phyloP scores from a whole-genome alignment of 1,284 basidiomycete species.

The Apiotrichum veenhuisii region DNA sequence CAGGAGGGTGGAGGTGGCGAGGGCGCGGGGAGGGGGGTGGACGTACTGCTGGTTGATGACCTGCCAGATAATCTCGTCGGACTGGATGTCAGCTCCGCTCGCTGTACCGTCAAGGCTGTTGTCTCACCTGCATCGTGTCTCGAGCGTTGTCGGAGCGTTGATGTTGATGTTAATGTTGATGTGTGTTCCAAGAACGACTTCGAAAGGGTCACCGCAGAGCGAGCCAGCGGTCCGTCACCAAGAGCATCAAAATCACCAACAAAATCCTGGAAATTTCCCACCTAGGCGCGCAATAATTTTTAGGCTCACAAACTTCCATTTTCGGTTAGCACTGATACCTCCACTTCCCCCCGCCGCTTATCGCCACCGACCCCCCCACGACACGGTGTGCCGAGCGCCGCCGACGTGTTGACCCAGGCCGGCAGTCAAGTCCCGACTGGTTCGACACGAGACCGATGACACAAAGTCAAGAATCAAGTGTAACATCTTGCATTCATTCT shows the following conservation, averaged over 20 bases:
- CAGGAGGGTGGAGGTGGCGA: neutral
- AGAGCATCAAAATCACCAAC: too few relatives aligned
- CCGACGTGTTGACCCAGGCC: neutral
- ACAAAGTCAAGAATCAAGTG: neutral
- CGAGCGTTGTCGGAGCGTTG: neutral
- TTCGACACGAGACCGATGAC: neutral
- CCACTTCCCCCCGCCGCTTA: neutral
- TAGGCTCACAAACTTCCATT: neutral
- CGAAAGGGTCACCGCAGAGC: neutral
- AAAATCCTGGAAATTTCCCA: conserved; percentile 8
- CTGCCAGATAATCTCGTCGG: conserved; percentile 94
- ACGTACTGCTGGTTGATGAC: conserved; percentile 79
- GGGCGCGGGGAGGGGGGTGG: too few relatives aligned
- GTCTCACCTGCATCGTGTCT: conserved; percentile 43
- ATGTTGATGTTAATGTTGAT: neutral
- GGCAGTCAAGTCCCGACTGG: neutral
- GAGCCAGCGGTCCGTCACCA: neutral
- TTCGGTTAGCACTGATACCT: neutral
- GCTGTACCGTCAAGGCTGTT: neutral
- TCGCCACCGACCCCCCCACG: conserved; percentile 10
- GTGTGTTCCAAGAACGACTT: too few relatives aligned
- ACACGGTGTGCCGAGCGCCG: neutral
- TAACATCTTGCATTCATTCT: neutral
- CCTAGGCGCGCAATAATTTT: neutral
- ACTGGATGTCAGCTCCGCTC: conserved; percentile 55